Evolutionary conservation across 2,329 filamentous ascomycete species (phyloP).

Genomic region (Clonostachys rosea): DNA sequence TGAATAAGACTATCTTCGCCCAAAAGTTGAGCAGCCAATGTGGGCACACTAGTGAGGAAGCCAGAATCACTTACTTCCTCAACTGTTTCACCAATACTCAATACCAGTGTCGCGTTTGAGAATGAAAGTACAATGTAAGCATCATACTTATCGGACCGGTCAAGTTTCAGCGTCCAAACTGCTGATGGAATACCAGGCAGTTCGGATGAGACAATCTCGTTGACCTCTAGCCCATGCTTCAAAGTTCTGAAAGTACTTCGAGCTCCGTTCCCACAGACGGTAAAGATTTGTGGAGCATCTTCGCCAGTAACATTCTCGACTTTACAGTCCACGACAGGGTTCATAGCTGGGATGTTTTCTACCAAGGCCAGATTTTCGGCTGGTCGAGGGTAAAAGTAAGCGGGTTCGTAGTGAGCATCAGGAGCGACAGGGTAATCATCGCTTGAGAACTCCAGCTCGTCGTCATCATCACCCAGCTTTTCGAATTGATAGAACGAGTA

Average conservation of each 20-base stretch:
- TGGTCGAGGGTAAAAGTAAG: slow-evolving; percentile 79
- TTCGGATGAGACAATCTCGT: slow-evolving; percentile 93
- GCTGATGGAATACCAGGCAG: slow-evolving; percentile 83
- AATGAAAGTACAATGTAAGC: slow-evolving; percentile 96
- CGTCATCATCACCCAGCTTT: slow-evolving; percentile 91
- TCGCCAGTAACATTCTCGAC: slow-evolving; percentile 87
- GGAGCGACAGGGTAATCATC: slow-evolving; percentile 78
- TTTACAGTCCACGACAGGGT: slow-evolving; percentile 86
- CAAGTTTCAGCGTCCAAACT: slow-evolving; percentile 93
- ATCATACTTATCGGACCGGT: slow-evolving; percentile 77
- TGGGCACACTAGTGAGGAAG: slow-evolving; percentile 83
- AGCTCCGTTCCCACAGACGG: slow-evolving; percentile 82
- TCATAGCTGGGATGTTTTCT: slow-evolving; percentile 83
- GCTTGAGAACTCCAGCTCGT: slow-evolving; percentile 81
- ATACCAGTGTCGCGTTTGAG: slow-evolving; percentile 80
- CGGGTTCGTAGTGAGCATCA: slow-evolving; percentile 64
- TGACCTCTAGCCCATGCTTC: slow-evolving; percentile 88
- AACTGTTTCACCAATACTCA: slow-evolving; percentile 95
- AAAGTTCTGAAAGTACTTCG: slow-evolving; percentile 87
- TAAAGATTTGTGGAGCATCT: slow-evolving; percentile 94
- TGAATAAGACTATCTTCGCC: slow-evolving; percentile 91
- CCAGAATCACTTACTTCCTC: slow-evolving; percentile 93
- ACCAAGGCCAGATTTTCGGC: slow-evolving; percentile 80
- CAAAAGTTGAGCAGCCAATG: slow-evolving; percentile 87
- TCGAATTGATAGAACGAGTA: slow-evolving; percentile 96